Conservation (phyloP, 306 rosid species). For the Purshia tridentata region DNA sequence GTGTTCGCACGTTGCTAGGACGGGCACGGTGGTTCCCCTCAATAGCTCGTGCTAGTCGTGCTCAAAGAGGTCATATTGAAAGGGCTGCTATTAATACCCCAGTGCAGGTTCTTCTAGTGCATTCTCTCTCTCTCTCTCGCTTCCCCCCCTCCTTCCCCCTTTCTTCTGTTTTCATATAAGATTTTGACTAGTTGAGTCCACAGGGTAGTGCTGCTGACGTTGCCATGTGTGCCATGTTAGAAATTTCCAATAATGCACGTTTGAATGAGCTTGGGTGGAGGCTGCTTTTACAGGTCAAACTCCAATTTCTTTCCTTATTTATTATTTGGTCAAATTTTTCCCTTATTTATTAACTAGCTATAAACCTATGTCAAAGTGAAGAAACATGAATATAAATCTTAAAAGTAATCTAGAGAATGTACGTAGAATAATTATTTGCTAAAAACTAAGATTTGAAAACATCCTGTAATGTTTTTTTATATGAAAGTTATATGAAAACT, state of each 20-base stretch:
- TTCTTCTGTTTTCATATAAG: not conserved
- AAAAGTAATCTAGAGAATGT: not conserved
- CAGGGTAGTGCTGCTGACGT: slow-evolving; percentile 99
- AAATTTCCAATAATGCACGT: slow-evolving; percentile 55
- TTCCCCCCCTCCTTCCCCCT: slow-evolving; percentile 9
- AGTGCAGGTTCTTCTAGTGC: slow-evolving; percentile 62
- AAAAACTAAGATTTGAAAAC: not conserved
- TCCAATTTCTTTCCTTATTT: not conserved
- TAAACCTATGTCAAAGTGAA: not conserved
- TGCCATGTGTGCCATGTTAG: slow-evolving; percentile 98
- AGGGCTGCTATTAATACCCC: slow-evolving; percentile 98
- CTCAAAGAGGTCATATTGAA: slow-evolving; percentile 86
- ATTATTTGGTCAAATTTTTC: too few species aligned
- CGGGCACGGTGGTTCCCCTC: slow-evolving; percentile 81
- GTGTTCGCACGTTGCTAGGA: slow-evolving; percentile 80
- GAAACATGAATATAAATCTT: not conserved
- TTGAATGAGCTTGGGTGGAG: slow-evolving; percentile 90
- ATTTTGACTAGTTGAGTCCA: slow-evolving; percentile 30
- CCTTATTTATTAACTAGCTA: not conserved
- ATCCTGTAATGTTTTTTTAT: not conserved
- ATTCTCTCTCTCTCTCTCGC: slow-evolving; percentile 11
- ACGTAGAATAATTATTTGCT: not conserved
- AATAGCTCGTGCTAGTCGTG: slow-evolving; percentile 46
- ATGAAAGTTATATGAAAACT: not conserved
- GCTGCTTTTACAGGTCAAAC: slow-evolving; percentile 81